A percentile compares a stretch with the other conserved stretches of the same genome.
These are phyloP conservation scores for Salmacisia buchloeana DNA, from an alignment of 1,284 basidiomycete species.

Conservation along the genomic window DNA sequence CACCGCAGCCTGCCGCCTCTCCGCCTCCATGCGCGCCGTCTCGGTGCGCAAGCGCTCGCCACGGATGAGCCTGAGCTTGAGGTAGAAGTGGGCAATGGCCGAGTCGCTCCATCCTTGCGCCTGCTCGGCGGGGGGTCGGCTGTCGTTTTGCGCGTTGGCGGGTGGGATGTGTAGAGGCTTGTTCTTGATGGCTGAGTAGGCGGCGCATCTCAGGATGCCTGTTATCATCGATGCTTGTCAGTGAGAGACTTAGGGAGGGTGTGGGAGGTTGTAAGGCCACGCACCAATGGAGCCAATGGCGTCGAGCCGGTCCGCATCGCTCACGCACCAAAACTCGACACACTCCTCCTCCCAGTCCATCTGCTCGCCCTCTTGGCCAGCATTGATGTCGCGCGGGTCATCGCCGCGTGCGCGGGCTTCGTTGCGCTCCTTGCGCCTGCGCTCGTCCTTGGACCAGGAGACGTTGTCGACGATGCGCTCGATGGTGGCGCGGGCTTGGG, in stretches of 20 bases:
- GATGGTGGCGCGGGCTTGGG: conserved; percentile 33
- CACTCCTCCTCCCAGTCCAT: conserved; percentile 69
- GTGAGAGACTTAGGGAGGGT: not conserved
- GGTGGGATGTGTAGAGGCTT: conserved; percentile 61
- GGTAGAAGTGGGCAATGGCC: conserved; percentile 77
- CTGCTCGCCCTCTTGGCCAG: conserved; percentile 16
- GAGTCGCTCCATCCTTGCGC: conserved; percentile 54
- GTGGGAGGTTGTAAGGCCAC: too few relatives aligned
- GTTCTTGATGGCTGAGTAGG: conserved; percentile 67
- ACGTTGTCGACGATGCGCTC: conserved; percentile 69
- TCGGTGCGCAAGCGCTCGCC: conserved; percentile 55
- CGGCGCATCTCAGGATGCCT: conserved; percentile 74
- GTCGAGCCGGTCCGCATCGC: conserved; percentile 86
- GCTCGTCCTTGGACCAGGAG: conserved; percentile 76
- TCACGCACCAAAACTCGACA: conserved; percentile 77
- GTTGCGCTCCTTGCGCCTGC: conserved; percentile 9
- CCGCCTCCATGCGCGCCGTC: conserved; percentile 65
- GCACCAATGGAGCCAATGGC: conserved; percentile 76
- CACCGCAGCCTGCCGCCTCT: conserved; percentile 67
- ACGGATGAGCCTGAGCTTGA: conserved; percentile 57
- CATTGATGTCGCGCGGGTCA: not conserved
- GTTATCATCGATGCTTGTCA: not conserved
- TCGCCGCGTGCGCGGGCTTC: not conserved
- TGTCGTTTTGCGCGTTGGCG: conserved; percentile 20
- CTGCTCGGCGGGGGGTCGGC: conserved; percentile 28